phyloP scores from a whole-genome alignment of 352 stramenopile genomes.

The Globisporangium alternatum region DNA sequence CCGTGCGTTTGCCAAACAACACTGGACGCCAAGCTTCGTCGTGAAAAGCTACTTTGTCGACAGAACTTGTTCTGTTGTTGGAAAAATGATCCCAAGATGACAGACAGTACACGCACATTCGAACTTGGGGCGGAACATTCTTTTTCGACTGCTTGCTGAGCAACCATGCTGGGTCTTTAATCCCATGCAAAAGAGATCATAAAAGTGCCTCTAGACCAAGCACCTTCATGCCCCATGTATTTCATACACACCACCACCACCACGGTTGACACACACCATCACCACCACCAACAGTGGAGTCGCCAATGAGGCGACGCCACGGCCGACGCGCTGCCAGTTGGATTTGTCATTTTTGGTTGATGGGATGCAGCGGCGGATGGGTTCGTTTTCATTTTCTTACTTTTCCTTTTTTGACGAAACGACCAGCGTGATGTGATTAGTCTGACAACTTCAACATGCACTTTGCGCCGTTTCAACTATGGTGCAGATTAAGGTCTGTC shows the following conservation, averaged over 20 bases:
- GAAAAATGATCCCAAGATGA: too few species aligned
- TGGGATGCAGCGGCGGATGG: not conserved
- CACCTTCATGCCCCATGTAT: not conserved
- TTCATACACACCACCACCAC: not conserved
- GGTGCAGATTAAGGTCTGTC: not conserved
- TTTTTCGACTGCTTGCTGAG: too few species aligned
- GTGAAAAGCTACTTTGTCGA: too few species aligned
- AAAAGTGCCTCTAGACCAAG: too few species aligned
- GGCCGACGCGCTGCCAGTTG: not conserved
- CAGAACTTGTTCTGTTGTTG: too few species aligned
- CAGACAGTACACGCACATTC: too few species aligned
- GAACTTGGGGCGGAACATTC: too few species aligned
- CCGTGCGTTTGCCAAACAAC: too few species aligned
- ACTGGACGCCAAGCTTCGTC: too few species aligned
- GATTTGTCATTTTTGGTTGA: not conserved
- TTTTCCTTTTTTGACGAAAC: not conserved
- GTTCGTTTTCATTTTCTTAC: not conserved
- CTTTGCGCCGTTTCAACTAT: not conserved
- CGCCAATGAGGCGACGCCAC: not conserved
- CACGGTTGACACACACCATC: not conserved
- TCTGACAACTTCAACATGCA: slow-evolving; percentile 5
- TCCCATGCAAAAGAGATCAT: too few species aligned
- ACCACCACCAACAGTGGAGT: not conserved
- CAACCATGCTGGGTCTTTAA: too few species aligned
- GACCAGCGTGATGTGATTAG: not conserved